Evolutionary conservation across 768 basidiomycete species (phyloP).

Genomic region (Tricholoma sp.): DNA sequence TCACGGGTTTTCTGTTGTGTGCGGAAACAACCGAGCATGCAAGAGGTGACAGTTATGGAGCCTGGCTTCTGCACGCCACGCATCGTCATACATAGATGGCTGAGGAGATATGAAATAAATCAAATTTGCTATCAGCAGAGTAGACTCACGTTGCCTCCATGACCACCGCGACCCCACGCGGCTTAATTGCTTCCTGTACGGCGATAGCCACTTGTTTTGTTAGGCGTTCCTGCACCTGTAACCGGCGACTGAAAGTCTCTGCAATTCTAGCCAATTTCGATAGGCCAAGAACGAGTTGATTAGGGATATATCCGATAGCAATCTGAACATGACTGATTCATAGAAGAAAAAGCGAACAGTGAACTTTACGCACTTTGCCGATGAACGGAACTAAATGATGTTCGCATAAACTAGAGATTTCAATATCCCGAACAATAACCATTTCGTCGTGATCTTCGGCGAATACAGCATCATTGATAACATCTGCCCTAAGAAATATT

Average conservation of each 20-base stretch:
- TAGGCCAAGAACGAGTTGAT: constrained; percentile 87
- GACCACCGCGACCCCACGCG: constrained; percentile 96
- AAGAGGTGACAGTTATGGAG: constrained; percentile 89
- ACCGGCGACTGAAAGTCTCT: constrained; percentile 91
- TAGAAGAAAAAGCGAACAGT: constrained; percentile 10
- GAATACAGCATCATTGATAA: constrained; percentile 98
- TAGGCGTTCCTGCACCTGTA: constrained; percentile 96
- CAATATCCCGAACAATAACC: constrained; percentile 97
- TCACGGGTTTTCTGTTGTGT: constrained; percentile 98
- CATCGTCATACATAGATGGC: constrained; percentile 99
- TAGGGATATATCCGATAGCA: constrained; percentile 97
- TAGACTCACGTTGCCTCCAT: constrained; percentile 90
- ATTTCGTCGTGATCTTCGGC: constrained; percentile 99
- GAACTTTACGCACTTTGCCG: constrained; percentile 68
- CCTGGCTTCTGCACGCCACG: constrained; percentile 99
- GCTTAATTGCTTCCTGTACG: constrained; percentile 97
- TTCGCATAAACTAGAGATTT: constrained; percentile 95
- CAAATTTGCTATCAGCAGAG: constrained; percentile 3
- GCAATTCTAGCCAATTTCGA: constrained; percentile 97
- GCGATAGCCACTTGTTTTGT: constrained; percentile 97
- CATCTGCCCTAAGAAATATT: constrained; percentile 50
- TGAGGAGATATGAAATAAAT: constrained; percentile 23
- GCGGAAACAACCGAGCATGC: constrained; percentile 98
- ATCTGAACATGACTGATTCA: constrained; percentile 48
- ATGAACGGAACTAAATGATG: constrained; percentile 98